Evolutionary conservation across 495 filamentous ascomycete species (phyloP).

Genomic region (Xylaria scruposa): DNA sequence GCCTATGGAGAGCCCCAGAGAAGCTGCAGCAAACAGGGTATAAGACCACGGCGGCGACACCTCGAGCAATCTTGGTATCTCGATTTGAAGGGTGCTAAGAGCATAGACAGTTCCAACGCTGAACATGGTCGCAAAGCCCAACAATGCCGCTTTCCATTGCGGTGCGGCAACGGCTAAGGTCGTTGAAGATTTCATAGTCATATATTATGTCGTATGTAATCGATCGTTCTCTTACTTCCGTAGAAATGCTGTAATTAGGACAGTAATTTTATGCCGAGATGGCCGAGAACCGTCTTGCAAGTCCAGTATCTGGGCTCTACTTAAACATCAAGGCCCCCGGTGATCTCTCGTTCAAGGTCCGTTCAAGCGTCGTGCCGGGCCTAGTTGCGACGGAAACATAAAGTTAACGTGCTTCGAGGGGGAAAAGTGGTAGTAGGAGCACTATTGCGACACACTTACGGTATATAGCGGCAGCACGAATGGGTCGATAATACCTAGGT

Average conservation of each 20-base stretch:
- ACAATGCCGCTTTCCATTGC: slow-evolving; percentile 12
- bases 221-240: background rate
- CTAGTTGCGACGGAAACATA: too few relatives aligned
- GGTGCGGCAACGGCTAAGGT: background rate
- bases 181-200: background rate
- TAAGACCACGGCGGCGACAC: slow-evolving; percentile 9
- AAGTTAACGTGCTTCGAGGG: too few relatives aligned
- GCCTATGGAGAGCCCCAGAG: slow-evolving; percentile 5
- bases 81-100: background rate
- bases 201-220: background rate
- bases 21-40: slow-evolving; percentile 4
- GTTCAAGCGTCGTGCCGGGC: too few relatives aligned
- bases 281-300: background rate
- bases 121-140: slow-evolving; percentile 4
- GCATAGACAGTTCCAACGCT: slow-evolving; percentile 16
- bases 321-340: too few relatives aligned
- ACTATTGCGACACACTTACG: too few relatives aligned
- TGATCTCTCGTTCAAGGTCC: too few relatives aligned
- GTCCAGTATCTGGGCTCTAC: background rate
- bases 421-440: too few relatives aligned
- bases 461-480: too few relatives aligned
- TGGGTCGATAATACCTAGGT: too few relatives aligned
- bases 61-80: background rate
- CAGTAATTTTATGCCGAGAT: background rate
- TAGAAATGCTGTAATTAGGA: too few relatives aligned